Evolutionary conservation across 2,329 filamentous ascomycete genomes (phyloP), one percentile per base, ranked within the genome.

Genomic region (Lanzia echinophila): DNA sequence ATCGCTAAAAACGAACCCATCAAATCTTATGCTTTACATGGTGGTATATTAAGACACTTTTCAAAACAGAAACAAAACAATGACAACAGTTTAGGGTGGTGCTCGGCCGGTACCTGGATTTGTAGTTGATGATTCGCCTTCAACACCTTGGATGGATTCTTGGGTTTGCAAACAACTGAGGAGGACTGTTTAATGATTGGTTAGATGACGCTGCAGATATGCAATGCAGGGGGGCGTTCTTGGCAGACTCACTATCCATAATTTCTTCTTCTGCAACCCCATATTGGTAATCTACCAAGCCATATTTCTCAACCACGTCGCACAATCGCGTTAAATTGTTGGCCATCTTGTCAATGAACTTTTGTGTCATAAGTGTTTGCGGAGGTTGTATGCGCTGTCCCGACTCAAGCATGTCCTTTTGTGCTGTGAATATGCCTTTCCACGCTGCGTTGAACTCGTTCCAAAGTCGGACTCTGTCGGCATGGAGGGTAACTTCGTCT

Each of bases 281-380:
- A 73, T 96, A 95, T 66, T 97, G 87, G 69, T 97, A 99, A 72
- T 99, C 94, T 11, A 99, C 90, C 46, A 99, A 74, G n/a, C 94
- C 94, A 67, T 95, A 86, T 61, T 87, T 85, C 70, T 97, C 92
- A 58, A 97, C 81, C 48, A 81, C 81, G 68, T 97, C 90, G 68
- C 91, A 95, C 48, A 96, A 76, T 48, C 84, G 80, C 53, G 95
- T 79, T 31, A 99, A 72, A 64, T 95, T 87, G 52, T 86, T 85
- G 12, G 88, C 90, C 80, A 97, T 85, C 61, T 83, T 84, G 63
- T 88, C 83, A 47, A 97, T 76, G 22, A 76, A 79, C 2, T 87
- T 84, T 60, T 80, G 76, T 32, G 80, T 79, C 63, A 97, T 79
- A 12, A 94, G 69, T 50, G 74, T 83, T 58, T 84, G 81, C 0